Conservation (phyloP, 805 yeast species). For the Starmerella etchellsii region DNA sequence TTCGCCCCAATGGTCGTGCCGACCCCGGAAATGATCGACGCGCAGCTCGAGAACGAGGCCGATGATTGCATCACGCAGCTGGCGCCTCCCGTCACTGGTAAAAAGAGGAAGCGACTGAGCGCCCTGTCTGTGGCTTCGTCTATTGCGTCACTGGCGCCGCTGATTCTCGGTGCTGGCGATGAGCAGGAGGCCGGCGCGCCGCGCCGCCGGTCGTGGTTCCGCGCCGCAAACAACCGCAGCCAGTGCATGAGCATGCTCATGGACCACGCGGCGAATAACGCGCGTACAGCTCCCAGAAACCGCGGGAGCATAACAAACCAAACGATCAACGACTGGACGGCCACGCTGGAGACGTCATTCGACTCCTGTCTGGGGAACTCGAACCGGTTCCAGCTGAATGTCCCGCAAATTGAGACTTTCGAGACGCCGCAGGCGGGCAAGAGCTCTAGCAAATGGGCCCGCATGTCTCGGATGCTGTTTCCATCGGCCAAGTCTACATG, state of each 20-base stretch:
- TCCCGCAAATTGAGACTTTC: background rate
- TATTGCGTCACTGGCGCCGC: slow-evolving; percentile 15
- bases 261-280: slow-evolving; percentile 10
- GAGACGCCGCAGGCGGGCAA: background rate
- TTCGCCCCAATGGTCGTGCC: no score
- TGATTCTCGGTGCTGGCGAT: background rate
- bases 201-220: background rate
- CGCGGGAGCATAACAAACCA: background rate
- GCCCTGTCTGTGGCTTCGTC: slow-evolving; percentile 18
- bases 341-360: slow-evolving; percentile 8
- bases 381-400: slow-evolving; percentile 3
- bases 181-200: background rate
- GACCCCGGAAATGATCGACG: no score
- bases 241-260: slow-evolving; percentile 6
- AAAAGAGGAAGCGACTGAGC: slow-evolving; percentile 14
- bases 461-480: slow-evolving; percentile 1
- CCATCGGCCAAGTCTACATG: background rate
- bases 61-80: no score
- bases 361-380: slow-evolving; percentile 1
- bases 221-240: background rate
- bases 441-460: background rate
- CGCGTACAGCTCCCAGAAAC: background rate
- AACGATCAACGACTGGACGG: slow-evolving; percentile 9
- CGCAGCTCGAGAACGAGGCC: no score
- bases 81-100: no score